These are phyloP conservation scores for Juncus inflexus DNA, from an alignment of 176 grass and related monocot genomes.

Conservation along the genomic window DNA sequence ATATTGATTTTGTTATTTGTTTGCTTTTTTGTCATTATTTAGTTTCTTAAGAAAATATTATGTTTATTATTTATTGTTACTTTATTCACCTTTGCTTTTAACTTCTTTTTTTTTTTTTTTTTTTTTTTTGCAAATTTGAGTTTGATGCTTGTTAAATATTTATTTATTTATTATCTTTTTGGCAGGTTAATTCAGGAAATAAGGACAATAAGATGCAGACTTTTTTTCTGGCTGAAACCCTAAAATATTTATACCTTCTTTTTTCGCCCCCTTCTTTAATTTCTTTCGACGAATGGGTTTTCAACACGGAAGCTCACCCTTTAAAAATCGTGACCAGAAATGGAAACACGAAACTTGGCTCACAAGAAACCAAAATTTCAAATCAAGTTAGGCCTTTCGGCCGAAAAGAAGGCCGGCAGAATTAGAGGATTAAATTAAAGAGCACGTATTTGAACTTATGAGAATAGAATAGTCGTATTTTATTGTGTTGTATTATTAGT, in stretches of 20 bases:
- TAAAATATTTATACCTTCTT: constrained; percentile 95
- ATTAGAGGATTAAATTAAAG: constrained; percentile 38
- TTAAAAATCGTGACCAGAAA: constrained; percentile 59
- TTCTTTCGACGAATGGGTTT: constrained; percentile 94
- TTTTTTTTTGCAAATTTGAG: no score
- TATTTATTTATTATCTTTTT: not conserved
- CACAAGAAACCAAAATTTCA: constrained; percentile 20
- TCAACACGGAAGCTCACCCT: constrained; percentile 97
- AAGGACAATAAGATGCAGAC: constrained; percentile 99
- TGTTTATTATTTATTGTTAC: no score
- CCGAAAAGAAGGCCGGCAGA: constrained; percentile 75
- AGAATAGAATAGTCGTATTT: constrained; percentile 10
- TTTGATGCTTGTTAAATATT: no score
- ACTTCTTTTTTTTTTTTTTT: no score
- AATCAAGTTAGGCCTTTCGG: constrained; percentile 22
- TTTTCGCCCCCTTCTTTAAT: constrained; percentile 90
- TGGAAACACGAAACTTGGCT: not conserved
- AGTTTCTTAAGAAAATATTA: no score
- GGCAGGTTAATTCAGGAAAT: constrained; percentile 77
- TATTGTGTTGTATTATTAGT: constrained; percentile 25
- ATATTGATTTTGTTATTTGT: not conserved
- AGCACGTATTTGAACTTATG: constrained; percentile 4
- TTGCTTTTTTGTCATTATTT: not conserved
- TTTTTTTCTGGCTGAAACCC: constrained; percentile 93
- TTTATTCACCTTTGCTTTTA: no score